phyloP scores from a whole-genome alignment of 352 stramenopile genomes.

The Pseudoperonospora humuli region DNA sequence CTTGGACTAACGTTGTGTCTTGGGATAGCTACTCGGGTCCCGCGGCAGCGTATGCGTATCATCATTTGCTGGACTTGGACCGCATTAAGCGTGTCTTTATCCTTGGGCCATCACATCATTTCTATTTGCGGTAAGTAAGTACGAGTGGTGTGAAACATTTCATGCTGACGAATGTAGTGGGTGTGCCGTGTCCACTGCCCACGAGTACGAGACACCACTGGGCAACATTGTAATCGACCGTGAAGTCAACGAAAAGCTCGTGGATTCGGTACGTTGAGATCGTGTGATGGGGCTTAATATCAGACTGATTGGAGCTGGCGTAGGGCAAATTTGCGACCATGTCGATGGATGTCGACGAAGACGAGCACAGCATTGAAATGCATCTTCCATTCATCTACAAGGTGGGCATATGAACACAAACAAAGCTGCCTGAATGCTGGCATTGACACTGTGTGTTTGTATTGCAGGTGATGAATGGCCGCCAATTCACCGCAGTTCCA shows the following conservation, averaged over 20 bases:
- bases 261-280: constrained; percentile 52
- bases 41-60: constrained; percentile 91
- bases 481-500: constrained; percentile 86
- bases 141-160: too few relatives aligned
- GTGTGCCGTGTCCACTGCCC: constrained; percentile 78
- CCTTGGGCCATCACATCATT: constrained; percentile 94
- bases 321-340: constrained; percentile 73
- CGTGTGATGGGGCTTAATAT: background rate
- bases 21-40: constrained; percentile 86
- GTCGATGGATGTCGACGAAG: constrained; percentile 87
- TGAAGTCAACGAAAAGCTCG: constrained; percentile 85
- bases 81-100: constrained; percentile 84
- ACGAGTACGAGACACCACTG: constrained; percentile 90
- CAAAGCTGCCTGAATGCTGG: background rate
- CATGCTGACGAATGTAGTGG: constrained; percentile 28
- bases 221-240: constrained; percentile 89
- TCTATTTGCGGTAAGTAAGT: constrained; percentile 87
- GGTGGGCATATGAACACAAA: too few relatives aligned
- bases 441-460: background rate
- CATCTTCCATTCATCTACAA: constrained; percentile 93
- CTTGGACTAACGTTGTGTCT: background rate
- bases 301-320: background rate
- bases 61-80: constrained; percentile 71
- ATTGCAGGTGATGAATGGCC: constrained; percentile 50
- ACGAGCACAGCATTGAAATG: constrained; percentile 97